Base-by-base conservation (phyloP, 225 moss, liverwort and hornwort genomes). In the Lunularia cruciata region DNA sequence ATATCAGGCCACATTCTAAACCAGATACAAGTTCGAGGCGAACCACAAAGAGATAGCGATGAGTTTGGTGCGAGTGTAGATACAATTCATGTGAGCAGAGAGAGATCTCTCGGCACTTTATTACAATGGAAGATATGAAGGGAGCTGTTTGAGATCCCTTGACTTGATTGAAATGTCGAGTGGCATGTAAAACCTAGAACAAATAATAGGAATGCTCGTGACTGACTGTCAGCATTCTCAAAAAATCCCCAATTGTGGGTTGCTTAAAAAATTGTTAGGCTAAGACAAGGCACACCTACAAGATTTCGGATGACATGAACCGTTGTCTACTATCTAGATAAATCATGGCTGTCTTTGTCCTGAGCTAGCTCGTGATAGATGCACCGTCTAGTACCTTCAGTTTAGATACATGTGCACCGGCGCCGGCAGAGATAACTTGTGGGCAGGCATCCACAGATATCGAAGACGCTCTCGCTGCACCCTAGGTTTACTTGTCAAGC, bases 221-320 rank as follows among this genome's bases (percentile, higher is more conserved):
- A 61, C 39, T 38, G 61, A 13, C 38, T n/a, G 40, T 39, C 25
- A 39, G 61, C 61, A 61, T 61, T 40, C 61, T 38, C 61, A 61
- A 61, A 39, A 49, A 63, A 73, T 64, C 22, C 67, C 59, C 55
- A 69, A 62, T 63, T 20, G 70, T 78, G 68, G 63, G 52, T 47
- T 69, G 45, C 56, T 54, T 40, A 37, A 49, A 45, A 48, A 43
- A 56, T 36, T 34, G 34, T n/a, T 53, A 67, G 53, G 60, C 60
- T 67, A 60, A 49, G 52, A 77, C 61, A 52, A 63, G 39, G 37
- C 20, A 18, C 46, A 71, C 59, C 39, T 37, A 45, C 64, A 63
- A 31, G 16, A 8, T 12, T 35, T 32, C n/a, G 2, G 23, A 26
- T 43, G 63, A 42, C 16, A 27, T 63, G 63, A 39, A 10, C 60